A percentile compares a stretch with the other conserved stretches of the same genome.
Evolutionary conservation across 139 green algal genomes (phyloP).

Genomic region (Chlamydomonas sphaeroides): DNA sequence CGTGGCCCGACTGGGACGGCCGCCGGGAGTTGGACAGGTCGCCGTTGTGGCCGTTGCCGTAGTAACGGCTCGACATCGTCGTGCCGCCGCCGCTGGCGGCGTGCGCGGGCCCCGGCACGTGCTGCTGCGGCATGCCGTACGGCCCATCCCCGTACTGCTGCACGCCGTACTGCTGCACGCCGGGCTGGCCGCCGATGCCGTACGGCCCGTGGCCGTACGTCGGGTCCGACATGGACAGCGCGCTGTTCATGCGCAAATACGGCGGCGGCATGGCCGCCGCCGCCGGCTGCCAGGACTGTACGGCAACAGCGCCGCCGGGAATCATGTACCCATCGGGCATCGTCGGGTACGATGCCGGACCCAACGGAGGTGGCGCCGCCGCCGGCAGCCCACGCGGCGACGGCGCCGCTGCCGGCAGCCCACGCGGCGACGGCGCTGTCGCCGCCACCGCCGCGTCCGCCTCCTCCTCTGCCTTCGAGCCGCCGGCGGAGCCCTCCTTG

Average conservation of each 20-base stretch:
- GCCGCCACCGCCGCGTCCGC: not conserved
- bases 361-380: too few species aligned
- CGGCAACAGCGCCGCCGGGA: not conserved
- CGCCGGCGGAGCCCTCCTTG: too few species aligned
- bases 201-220: too few species aligned
- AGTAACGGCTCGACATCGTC: not conserved
- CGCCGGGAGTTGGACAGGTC: not conserved
- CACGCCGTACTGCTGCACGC: not conserved
- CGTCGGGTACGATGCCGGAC: not conserved
- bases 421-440: not conserved
- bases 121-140: too few species aligned
- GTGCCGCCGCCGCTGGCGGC: not conserved
- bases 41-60: not conserved
- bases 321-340: slow-evolving; percentile 3
- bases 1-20: not conserved
- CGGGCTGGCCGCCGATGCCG: too few species aligned
- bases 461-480: too few species aligned
- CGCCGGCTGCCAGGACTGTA: not conserved
- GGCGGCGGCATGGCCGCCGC: too few species aligned
- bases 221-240: too few species aligned
- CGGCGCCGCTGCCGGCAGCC: too few species aligned
- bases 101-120: too few species aligned
- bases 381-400: too few species aligned
- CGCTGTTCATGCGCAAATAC: too few species aligned
- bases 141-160: not conserved